A percentile compares a stretch with the other conserved stretches of the same genome.
Conservation (phyloP, 2,329 filamentous ascomycete species). For the Thielaviopsis punctulata region DNA sequence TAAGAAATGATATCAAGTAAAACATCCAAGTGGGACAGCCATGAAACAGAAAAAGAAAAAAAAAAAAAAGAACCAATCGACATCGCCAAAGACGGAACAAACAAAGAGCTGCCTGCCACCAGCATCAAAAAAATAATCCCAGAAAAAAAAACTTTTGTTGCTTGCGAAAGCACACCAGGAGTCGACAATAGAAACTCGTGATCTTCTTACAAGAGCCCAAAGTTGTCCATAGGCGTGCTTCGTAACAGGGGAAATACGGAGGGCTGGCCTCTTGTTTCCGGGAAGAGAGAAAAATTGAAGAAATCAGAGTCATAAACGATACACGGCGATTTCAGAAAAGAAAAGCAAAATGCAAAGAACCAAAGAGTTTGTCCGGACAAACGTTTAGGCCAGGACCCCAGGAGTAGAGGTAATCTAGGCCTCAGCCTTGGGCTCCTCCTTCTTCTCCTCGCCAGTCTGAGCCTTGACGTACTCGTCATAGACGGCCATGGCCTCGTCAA, state of each 20-base stretch:
- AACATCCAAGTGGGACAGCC: constrained; percentile 4
- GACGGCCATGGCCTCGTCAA: constrained; percentile 89
- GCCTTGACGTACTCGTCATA: constrained; percentile 98
- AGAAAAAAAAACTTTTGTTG: constrained; percentile 10
- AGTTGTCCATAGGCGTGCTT: neutral
- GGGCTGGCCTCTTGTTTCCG: constrained; percentile 5
- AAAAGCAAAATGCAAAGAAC: neutral
- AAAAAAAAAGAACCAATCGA: constrained; percentile 1
- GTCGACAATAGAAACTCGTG: no score
- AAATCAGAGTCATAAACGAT: neutral
- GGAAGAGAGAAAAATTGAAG: neutral
- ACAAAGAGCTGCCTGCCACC: constrained; percentile 11
- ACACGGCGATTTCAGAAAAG: neutral
- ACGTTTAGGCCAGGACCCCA: neutral
- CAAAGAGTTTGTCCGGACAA: neutral
- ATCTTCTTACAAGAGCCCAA: no score
- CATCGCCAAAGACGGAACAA: neutral
- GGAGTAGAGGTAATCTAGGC: constrained; percentile 17
- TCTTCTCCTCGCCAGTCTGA: constrained; percentile 38
- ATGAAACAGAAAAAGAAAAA: constrained; percentile 1
- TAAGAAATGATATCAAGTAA: constrained; percentile 9
- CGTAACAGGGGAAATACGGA: constrained; percentile 2
- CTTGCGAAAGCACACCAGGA: neutral
- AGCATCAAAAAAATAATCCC: constrained; percentile 5
- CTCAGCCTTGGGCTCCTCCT: constrained; percentile 28